phyloP scores from a whole-genome alignment of 768 basidiomycete species.

The Mycena metata region DNA sequence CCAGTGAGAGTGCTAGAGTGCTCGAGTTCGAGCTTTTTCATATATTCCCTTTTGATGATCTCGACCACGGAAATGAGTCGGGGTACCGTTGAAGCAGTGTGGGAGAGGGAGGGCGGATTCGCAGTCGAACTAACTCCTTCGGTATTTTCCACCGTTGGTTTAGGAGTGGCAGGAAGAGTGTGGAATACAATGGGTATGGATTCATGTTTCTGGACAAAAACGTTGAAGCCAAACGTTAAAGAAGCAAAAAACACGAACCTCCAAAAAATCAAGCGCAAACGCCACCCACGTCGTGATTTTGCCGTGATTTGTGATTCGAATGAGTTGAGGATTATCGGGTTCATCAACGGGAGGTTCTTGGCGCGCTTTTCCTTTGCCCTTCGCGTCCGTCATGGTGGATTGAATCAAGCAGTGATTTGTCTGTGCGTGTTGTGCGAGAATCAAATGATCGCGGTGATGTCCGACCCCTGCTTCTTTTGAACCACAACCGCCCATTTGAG shows the following conservation, averaged over 20 bases:
- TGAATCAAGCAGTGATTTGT: neutral
- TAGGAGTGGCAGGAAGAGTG: constrained; percentile 62
- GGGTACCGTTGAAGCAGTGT: constrained; percentile 61
- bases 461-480: too few relatives aligned
- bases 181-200: constrained; percentile 67
- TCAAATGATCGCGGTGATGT: neutral
- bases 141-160: constrained; percentile 15
- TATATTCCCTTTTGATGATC: constrained; percentile 86
- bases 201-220: constrained; percentile 57
- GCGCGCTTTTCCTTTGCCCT: constrained; percentile 37
- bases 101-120: constrained; percentile 42
- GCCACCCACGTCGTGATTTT: constrained; percentile 68
- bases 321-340: constrained; percentile 43
- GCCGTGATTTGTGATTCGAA: constrained; percentile 70
- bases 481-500: too few relatives aligned
- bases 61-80: constrained; percentile 84
- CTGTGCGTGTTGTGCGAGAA: neutral
- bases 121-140: constrained; percentile 14
- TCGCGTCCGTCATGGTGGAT: constrained; percentile 34
- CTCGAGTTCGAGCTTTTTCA: constrained; percentile 63
- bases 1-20: constrained; percentile 61
- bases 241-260: constrained; percentile 53
- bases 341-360: constrained; percentile 13
- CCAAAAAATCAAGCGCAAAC: constrained; percentile 65
- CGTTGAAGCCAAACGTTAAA: too few relatives aligned